phyloP scores from a whole-genome alignment of 2,329 filamentous ascomycete genomes.

The Fonsecaea nubica region DNA sequence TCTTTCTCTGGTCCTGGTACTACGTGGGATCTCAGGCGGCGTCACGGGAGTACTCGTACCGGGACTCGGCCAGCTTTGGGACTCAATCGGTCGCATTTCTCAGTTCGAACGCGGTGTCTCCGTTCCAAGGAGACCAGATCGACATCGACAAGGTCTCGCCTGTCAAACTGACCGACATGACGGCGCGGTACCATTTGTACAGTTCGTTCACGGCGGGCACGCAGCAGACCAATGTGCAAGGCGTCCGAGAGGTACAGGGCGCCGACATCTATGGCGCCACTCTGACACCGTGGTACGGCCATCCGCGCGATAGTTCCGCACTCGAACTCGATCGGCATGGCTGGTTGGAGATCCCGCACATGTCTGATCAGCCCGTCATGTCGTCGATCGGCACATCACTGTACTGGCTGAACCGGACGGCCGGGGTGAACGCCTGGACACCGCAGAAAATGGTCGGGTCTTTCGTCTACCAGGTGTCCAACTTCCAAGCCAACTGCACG shows the following conservation, averaged over 20 bases:
- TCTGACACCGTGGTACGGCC: slow-evolving; percentile 26
- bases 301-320: slow-evolving; percentile 4
- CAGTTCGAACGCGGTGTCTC: slow-evolving; percentile 12
- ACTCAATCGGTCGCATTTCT: slow-evolving; percentile 17
- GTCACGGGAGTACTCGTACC: slow-evolving; percentile 18
- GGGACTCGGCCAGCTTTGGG: slow-evolving; percentile 12
- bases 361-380: slow-evolving; percentile 23
- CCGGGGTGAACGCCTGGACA: slow-evolving; percentile 3
- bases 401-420: slow-evolving; percentile 13
- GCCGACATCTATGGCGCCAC: slow-evolving; percentile 26
- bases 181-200: slow-evolving; percentile 24
- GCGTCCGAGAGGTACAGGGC: slow-evolving; percentile 13
- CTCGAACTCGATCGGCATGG: slow-evolving; percentile 17
- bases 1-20: slow-evolving; percentile 29
- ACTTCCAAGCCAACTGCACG: slow-evolving; percentile 25
- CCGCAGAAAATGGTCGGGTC: slow-evolving; percentile 24
- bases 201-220: slow-evolving; percentile 22
- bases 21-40: slow-evolving; percentile 32
- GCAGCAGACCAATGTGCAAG: slow-evolving; percentile 19
- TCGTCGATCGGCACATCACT: slow-evolving; percentile 22
- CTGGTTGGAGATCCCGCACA: slow-evolving; percentile 21
- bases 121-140: slow-evolving; percentile 16
- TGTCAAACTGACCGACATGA: slow-evolving; percentile 19
- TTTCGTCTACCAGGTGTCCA: slow-evolving; percentile 16
- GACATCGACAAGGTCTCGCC: slow-evolving; percentile 15